Base-by-base conservation (phyloP, 371 early-diverging fungal genomes). In the Mortierella sp. region DNA sequence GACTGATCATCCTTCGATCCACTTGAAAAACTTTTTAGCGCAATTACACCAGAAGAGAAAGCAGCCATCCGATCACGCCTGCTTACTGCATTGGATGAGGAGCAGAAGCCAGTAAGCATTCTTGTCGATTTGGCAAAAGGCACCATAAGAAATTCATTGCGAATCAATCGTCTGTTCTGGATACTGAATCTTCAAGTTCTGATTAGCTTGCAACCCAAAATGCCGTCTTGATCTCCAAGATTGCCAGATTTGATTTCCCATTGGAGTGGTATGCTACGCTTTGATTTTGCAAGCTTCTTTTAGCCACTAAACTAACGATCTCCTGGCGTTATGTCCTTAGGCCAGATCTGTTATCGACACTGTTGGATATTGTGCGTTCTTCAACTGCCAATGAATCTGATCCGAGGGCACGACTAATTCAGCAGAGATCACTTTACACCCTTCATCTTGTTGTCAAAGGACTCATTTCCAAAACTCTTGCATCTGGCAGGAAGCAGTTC, bases 181-280 rank as follows among this genome's bases (percentile, higher is more conserved):
- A 28, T 13, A 28, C 47, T 40, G 36, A 10, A 21, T 19, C 41
- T 41, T 19, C n/a, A 38, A 5, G 40, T 7, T 24, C n/a, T 4
- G 28, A 38, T 22, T 81, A 94, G 93, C 86, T 95, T n/a, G 90
- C 92, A 38, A 84, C 88, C 11, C 93, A 92, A 58, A 93, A 92
- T 76, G 91, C 93, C n/a, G 90, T 95, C 1, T 85, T 92, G 63
- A 87, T 89, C 4, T 84, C 96, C 50, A 92, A 94, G 72, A 93
- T 96, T 70, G 94, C 95, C 13, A 84, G 95, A 52, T 60, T 92
- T 41, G 96, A 96, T 83, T 95, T 87, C 81, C 96, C 96, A 13
- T 77, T 86, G 70, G 93, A 95, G 70, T 96, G 96, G 94, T 94
- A 73, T 62, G 77, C 41, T 28, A 13, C 24, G 4, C 10, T 9